Evolutionary conservation across 495 filamentous ascomycete species (phyloP).

Genomic region (Bathelium albidoporum): DNA sequence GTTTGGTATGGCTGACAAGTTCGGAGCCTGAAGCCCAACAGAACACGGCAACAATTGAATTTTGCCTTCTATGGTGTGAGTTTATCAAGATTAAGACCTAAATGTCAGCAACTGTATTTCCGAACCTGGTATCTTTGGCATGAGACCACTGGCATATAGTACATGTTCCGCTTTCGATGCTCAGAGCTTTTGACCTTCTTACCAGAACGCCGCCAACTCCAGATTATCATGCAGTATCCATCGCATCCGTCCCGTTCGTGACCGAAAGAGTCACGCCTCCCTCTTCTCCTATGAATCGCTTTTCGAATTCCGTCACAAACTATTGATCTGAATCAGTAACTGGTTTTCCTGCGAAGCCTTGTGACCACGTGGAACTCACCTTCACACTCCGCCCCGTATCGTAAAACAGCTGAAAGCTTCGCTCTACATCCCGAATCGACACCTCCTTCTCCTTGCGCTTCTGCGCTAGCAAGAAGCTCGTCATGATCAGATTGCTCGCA

Average conservation of each 20-base stretch:
- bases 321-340: conserved; percentile 7
- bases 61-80: no score
- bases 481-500: conserved; percentile 91
- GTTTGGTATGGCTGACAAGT: no score
- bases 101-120: no score
- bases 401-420: conserved; percentile 88
- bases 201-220: neutral
- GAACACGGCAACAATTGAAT: no score
- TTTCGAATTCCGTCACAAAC: conserved; percentile 83
- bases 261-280: conserved; percentile 63
- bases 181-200: neutral
- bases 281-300: conserved; percentile 81
- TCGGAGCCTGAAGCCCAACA: no score
- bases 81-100: no score
- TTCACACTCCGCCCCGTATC: conserved; percentile 78
- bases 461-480: conserved; percentile 65
- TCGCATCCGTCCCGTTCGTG: conserved; percentile 58
- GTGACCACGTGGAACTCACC: conserved; percentile 15
- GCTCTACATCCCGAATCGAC: conserved; percentile 75
- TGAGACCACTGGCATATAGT: neutral
- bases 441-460: conserved; percentile 77
- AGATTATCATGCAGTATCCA: conserved; percentile 59
- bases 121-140: neutral
- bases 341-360: conserved; percentile 26
- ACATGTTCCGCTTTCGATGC: neutral